phyloP scores from a whole-genome alignment of 2,329 filamentous ascomycete genomes.

The Simplicillium sp. region DNA sequence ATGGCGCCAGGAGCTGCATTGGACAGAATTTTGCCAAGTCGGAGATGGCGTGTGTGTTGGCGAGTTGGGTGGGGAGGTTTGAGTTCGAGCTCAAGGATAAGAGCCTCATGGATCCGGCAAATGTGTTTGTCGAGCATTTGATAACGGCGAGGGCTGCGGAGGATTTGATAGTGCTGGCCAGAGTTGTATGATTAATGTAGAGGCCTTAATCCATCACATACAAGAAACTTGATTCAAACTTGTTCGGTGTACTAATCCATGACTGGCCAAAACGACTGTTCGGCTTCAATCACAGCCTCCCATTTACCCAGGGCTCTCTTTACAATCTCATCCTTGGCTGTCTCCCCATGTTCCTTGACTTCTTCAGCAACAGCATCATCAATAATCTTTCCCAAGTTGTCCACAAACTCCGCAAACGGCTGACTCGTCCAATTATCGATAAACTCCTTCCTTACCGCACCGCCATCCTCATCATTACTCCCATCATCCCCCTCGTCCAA shows the following conservation, averaged over 20 bases:
- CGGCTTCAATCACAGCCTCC: slow-evolving; percentile 42
- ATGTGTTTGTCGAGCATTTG: slow-evolving; percentile 57
- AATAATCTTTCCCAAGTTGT: slow-evolving; percentile 41
- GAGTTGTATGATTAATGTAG: slow-evolving; percentile 30
- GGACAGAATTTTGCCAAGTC: slow-evolving; percentile 71
- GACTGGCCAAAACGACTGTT: slow-evolving; percentile 50
- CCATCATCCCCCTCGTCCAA: slow-evolving; percentile 12
- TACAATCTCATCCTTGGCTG: slow-evolving; percentile 18
- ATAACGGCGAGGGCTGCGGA: slow-evolving; percentile 65
- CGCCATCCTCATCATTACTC: slow-evolving; percentile 48
- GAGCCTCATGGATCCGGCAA: slow-evolving; percentile 55
- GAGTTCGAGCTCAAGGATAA: slow-evolving; percentile 47
- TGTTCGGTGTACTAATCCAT: slow-evolving; percentile 10
- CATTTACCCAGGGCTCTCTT: slow-evolving; percentile 33
- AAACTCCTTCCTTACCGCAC: slow-evolving; percentile 53
- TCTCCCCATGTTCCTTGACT: slow-evolving; percentile 23
- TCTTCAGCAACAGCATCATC: slow-evolving; percentile 39
- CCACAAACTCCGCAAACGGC: slow-evolving; percentile 52
- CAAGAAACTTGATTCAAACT: no score
- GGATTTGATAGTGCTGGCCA: slow-evolving; percentile 62
- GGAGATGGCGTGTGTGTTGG: slow-evolving; percentile 78
- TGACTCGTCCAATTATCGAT: slow-evolving; percentile 59
- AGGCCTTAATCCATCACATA: no score
- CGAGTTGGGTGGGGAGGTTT: slow-evolving; percentile 68
- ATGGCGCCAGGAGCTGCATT: slow-evolving; percentile 81